phyloP scores from a whole-genome alignment of 495 filamentous ascomycete genomes.

The Apiosordaria backusii region DNA sequence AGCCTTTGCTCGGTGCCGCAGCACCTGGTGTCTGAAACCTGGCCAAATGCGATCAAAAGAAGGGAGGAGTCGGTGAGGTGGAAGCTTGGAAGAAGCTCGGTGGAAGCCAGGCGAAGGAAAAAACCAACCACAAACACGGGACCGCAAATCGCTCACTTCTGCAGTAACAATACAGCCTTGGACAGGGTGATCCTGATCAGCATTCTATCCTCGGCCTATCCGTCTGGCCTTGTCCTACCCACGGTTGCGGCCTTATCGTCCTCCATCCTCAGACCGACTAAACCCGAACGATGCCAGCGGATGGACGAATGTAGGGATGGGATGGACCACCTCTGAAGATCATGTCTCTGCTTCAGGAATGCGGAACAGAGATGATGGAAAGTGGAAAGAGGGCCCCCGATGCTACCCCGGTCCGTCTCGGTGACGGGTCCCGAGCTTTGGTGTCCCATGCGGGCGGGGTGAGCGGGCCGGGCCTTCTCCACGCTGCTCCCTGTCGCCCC shows the following conservation, averaged over 20 bases:
- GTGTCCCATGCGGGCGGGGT: background rate
- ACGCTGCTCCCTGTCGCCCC: background rate
- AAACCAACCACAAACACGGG: background rate
- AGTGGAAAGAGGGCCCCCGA: background rate
- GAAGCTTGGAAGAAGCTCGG: background rate
- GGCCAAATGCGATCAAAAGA: too few relatives aligned
- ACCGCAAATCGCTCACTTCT: background rate
- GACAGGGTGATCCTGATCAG: background rate
- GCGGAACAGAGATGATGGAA: background rate
- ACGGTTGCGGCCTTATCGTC: background rate
- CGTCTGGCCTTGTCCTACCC: background rate
- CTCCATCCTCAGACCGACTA: background rate
- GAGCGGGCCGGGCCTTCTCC: slow-evolving; percentile 4
- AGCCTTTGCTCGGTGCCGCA: background rate
- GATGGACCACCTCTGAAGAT: too few relatives aligned
- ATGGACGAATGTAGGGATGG: background rate
- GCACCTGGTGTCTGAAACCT: background rate
- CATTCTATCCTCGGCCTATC: slow-evolving; percentile 1
- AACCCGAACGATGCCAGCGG: background rate
- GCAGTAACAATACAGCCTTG: background rate
- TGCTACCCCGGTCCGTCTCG: background rate
- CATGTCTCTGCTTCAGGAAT: too few relatives aligned
- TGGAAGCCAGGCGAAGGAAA: background rate
- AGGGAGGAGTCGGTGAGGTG: background rate
- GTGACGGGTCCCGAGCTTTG: background rate